phyloP scores from a whole-genome alignment of 2,329 filamentous ascomycete genomes.

The Ophiobolus disseminans region DNA sequence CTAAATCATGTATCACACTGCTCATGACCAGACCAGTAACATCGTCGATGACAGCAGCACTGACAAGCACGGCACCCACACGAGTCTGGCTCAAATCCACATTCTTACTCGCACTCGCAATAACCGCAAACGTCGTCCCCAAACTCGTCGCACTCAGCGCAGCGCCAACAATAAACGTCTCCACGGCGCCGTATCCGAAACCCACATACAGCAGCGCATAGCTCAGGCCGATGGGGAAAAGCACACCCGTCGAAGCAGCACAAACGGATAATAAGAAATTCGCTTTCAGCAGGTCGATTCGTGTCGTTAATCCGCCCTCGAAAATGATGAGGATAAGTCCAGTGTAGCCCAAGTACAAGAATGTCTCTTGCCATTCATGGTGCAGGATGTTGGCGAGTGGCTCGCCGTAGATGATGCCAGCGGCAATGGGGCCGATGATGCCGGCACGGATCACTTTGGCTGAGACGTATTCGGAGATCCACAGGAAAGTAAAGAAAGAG shows the following conservation, averaged over 20 bases:
- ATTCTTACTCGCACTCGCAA: constrained; percentile 37
- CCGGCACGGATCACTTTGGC: constrained; percentile 14
- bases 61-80: constrained; percentile 55
- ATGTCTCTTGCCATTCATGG: constrained; percentile 30
- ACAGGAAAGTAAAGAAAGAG: constrained; percentile 19
- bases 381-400: constrained; percentile 18
- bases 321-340: constrained; percentile 60
- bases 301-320: constrained; percentile 57
- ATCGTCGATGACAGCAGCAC: constrained; percentile 58
- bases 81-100: constrained; percentile 54
- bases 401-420: constrained; percentile 16
- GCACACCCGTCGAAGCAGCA: constrained; percentile 54
- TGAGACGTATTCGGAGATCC: constrained; percentile 18
- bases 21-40: constrained; percentile 56
- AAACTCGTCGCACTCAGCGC: constrained; percentile 35
- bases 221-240: constrained; percentile 51
- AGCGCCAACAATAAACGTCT: constrained; percentile 40
- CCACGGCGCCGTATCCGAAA: constrained; percentile 49
- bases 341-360: constrained; percentile 57
- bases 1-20: constrained; percentile 36
- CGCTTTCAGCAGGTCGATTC: constrained; percentile 55
- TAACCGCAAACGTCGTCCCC: constrained; percentile 47
- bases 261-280: constrained; percentile 54
- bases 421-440: constrained; percentile 16
- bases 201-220: constrained; percentile 52